Conservation (phyloP, 495 filamentous ascomycete species). For the Aspergillus taichungensis region DNA sequence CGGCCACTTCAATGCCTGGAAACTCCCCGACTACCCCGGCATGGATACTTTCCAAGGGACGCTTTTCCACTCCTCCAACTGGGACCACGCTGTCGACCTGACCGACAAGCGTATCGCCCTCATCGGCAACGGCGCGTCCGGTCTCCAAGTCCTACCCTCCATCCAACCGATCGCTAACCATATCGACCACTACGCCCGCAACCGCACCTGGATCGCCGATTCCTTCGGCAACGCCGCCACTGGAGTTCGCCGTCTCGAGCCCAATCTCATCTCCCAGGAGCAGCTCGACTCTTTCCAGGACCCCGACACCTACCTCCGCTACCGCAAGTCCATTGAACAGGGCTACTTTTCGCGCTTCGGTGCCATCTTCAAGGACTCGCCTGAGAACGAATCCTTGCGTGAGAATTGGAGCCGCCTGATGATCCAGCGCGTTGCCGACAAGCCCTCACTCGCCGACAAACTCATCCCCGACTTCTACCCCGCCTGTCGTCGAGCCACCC, state of each 20-base stretch:
- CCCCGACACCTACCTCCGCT: conserved; percentile 39
- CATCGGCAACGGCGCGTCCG: conserved; percentile 52
- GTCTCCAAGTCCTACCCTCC: conserved; percentile 46
- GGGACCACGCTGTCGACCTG: conserved; percentile 40
- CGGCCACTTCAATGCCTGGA: conserved; percentile 47
- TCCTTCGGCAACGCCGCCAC: conserved; percentile 30
- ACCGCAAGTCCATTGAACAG: conserved; percentile 42
- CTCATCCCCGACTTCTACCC: conserved; percentile 58
- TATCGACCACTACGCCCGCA: conserved; percentile 58
- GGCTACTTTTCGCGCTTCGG: conserved; percentile 51
- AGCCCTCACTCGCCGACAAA: conserved; percentile 45
- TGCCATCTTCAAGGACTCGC: conserved; percentile 45
- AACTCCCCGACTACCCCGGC: conserved; percentile 43
- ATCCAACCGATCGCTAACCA: conserved; percentile 48
- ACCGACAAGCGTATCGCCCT: conserved; percentile 49
- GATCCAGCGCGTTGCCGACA: conserved; percentile 39
- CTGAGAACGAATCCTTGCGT: conserved; percentile 38
- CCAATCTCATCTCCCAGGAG: conserved; percentile 42
- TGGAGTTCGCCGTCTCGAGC: conserved; percentile 32
- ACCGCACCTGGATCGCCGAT: conserved; percentile 60
- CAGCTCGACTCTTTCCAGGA: conserved; percentile 40
- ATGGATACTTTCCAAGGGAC: conserved; percentile 38
- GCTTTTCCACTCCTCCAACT: conserved; percentile 47
- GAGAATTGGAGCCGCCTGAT: conserved; percentile 45
- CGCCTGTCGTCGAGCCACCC: conserved; percentile 61